A percentile compares a stretch with the other conserved stretches of the same genome.
These are phyloP conservation scores for Paramecium bursaria DNA, from an alignment of 73 alveolate species.

Conservation along the genomic window DNA sequence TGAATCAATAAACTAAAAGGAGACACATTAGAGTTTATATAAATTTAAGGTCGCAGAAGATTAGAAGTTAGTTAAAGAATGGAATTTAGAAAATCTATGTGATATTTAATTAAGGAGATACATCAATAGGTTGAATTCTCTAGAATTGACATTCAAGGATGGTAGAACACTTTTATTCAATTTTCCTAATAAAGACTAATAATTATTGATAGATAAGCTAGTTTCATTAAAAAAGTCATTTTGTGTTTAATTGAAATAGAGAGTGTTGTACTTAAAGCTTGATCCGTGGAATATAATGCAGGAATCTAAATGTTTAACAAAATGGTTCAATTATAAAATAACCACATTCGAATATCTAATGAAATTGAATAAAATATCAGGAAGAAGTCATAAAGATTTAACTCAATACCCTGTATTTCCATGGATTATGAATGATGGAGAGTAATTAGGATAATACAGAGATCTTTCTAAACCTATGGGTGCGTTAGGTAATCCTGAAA, in stretches of 20 bases:
- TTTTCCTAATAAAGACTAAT: conserved; percentile 48
- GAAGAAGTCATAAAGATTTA: conserved; percentile 81
- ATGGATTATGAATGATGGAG: conserved; percentile 80
- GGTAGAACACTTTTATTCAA: conserved; percentile 69
- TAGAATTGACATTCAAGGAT: conserved; percentile 65
- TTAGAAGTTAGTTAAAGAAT: conserved; percentile 39
- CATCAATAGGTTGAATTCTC: conserved; percentile 69
- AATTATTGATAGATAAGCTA: conserved; percentile 52
- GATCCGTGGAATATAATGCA: conserved; percentile 54
- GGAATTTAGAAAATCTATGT: conserved; percentile 62
- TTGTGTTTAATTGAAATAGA: conserved; percentile 16
- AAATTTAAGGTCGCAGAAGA: conserved; percentile 65
- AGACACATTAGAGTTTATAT: conserved; percentile 59
- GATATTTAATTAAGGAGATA: conserved; percentile 68
- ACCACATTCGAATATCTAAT: conserved; percentile 82
- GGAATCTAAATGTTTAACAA: conserved; percentile 26
- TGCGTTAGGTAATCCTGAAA: conserved; percentile 62
- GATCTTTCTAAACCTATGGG: conserved; percentile 71
- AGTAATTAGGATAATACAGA: conserved; percentile 51
- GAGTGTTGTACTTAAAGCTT: conserved; percentile 4
- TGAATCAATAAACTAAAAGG: conserved; percentile 64
- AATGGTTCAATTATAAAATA: conserved; percentile 65
- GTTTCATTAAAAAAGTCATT: conserved; percentile 17
- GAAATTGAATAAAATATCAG: conserved; percentile 72
- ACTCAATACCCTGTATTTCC: conserved; percentile 89